Conservation (phyloP, 306 rosid genomes). For the Sicyos baderoa region DNA sequence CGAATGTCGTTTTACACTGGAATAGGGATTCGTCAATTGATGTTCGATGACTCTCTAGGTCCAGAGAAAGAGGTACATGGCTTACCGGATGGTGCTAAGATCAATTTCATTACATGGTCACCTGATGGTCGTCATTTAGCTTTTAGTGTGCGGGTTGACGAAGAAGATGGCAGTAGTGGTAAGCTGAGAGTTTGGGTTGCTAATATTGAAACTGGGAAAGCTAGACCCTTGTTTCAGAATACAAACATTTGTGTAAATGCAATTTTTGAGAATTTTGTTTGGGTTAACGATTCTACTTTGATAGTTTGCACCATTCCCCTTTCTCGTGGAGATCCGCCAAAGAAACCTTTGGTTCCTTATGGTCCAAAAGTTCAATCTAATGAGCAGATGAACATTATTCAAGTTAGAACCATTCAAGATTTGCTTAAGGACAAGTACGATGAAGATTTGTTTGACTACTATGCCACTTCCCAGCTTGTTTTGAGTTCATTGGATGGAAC, state of each 20-base stretch:
- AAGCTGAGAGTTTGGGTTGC: constrained; percentile 86
- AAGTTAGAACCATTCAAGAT: constrained; percentile 91
- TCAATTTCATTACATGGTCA: constrained; percentile 91
- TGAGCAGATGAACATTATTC: constrained; percentile 60
- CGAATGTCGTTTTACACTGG: constrained; percentile 95
- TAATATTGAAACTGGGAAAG: constrained; percentile 66
- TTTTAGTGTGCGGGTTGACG: constrained; percentile 65
- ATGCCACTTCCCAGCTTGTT: constrained; percentile 67
- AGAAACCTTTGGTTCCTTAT: constrained; percentile 70
- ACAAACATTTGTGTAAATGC: constrained; percentile 62
- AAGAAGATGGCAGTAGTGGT: constrained; percentile 43
- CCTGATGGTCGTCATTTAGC: constrained; percentile 73
- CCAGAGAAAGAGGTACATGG: constrained; percentile 67
- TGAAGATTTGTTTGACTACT: constrained; percentile 90
- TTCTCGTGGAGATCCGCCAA: constrained; percentile 66
- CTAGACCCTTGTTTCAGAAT: constrained; percentile 67
- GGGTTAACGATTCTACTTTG: constrained; percentile 66
- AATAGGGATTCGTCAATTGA: constrained; percentile 65
- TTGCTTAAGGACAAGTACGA: constrained; percentile 90
- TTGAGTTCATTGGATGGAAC: constrained; percentile 79
- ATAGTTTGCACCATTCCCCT: constrained; percentile 80
- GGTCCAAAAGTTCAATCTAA: constrained; percentile 93
- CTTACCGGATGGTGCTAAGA: constrained; percentile 81
- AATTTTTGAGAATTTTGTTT: constrained; percentile 76
- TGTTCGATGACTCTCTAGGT: constrained; percentile 67